Conservation (phyloP, 352 stramenopile genomes). For the Globisporangium alternatum region DNA sequence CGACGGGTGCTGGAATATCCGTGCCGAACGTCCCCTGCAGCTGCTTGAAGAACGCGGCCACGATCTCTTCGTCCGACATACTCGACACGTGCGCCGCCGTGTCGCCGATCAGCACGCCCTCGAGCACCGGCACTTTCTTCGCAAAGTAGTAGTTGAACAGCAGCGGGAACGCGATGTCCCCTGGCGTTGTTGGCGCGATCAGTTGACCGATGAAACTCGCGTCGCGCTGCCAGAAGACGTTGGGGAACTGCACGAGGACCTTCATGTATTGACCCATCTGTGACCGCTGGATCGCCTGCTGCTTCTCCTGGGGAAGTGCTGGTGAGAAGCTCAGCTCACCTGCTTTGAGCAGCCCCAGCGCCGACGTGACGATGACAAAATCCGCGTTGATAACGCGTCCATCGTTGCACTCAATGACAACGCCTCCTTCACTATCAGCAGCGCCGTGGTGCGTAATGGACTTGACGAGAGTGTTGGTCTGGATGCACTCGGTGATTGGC, state of each 20-base stretch:
- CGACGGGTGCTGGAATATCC: conserved; percentile 31
- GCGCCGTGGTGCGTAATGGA: conserved; percentile 26
- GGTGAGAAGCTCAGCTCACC: conserved; percentile 47
- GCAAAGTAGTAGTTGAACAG: conserved; percentile 59
- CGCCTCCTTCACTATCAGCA: conserved; percentile 15
- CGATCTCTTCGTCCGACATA: conserved; percentile 41
- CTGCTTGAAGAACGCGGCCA: conserved; percentile 38
- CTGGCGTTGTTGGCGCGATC: conserved; percentile 1
- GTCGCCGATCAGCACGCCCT: conserved; percentile 50
- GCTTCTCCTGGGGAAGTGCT: conserved; percentile 38
- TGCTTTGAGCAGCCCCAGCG: conserved; percentile 49
- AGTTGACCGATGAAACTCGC: conserved; percentile 46
- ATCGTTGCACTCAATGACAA: conserved; percentile 32
- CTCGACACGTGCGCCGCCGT: conserved; percentile 37
- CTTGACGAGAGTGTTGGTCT: conserved; percentile 26
- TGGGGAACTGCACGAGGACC: conserved; percentile 62
- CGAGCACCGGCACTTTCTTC: conserved; percentile 51
- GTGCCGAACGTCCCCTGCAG: conserved; percentile 44
- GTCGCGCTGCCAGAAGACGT: conserved; percentile 55
- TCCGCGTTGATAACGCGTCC: conserved; percentile 30
- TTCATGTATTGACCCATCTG: conserved; percentile 78
- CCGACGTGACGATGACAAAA: conserved; percentile 53
- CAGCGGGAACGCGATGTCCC: conserved; percentile 39
- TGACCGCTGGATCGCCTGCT: conserved; percentile 39
- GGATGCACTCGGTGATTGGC: conserved; percentile 30